Conservation (phyloP, 345 rosid genomes). For the Moricandia moricandioides region DNA sequence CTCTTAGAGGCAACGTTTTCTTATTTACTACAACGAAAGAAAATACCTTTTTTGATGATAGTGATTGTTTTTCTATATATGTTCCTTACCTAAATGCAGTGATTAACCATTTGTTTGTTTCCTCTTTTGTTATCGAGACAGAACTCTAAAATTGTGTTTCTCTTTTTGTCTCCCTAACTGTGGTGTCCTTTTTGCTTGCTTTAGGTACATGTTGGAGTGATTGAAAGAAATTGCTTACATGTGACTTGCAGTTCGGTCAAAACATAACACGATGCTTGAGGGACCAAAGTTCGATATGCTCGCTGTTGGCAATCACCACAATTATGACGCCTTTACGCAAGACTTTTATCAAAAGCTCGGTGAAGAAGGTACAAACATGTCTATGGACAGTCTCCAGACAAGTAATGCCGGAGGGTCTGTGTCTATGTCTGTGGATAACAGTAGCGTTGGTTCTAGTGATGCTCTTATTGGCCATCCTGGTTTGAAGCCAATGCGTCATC, state of each 20-base stretch:
- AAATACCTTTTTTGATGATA: not conserved
- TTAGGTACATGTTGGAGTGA: conserved; percentile 18
- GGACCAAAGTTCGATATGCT: conserved; percentile 43
- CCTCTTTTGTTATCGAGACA: not conserved
- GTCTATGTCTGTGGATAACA: conserved; percentile 61
- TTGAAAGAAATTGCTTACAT: conserved; percentile 7
- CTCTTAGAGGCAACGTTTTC: not conserved
- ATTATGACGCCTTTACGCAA: conserved; percentile 52
- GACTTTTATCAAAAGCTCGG: conserved; percentile 60
- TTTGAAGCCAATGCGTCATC: conserved; percentile 43
- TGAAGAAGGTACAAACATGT: conserved; percentile 57
- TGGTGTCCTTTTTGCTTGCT: conserved; percentile 6
- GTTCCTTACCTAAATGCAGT: not conserved
- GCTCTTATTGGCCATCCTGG: conserved; percentile 58
- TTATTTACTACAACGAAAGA: not conserved
- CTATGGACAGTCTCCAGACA: conserved; percentile 56
- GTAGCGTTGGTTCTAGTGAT: conserved; percentile 64
- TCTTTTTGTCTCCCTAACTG: not conserved
- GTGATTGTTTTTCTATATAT: not conserved
- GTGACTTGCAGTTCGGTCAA: conserved; percentile 5
- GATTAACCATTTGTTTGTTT: not conserved
- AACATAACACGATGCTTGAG: conserved; percentile 35
- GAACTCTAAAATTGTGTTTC: not conserved
- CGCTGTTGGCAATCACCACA: conserved; percentile 40
- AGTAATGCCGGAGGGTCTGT: conserved; percentile 63